Evolutionary conservation across 305 asterid genomes (phyloP).

Genomic region (Galium porrigens): DNA sequence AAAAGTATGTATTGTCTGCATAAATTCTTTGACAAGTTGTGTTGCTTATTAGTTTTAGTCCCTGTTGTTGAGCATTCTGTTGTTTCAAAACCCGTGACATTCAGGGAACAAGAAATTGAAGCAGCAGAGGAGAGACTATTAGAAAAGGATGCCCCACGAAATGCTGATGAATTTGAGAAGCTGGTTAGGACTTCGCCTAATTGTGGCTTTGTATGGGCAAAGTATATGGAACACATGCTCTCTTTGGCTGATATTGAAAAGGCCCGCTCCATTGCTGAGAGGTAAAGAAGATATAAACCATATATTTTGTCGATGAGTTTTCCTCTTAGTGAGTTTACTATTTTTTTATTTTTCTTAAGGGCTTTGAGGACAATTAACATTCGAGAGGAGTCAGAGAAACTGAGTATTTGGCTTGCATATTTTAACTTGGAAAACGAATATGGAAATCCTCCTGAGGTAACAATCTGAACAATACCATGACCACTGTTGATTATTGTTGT

Average conservation of each 20-base stretch:
- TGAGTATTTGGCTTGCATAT: conserved; percentile 82
- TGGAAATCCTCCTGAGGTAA: conserved; percentile 90
- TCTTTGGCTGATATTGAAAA: conserved; percentile 69
- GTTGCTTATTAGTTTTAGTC: not conserved
- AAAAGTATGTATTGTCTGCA: conserved; percentile 33
- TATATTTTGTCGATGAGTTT: no score
- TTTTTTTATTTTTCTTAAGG: conserved; percentile 28
- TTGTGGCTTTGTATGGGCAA: conserved; percentile 83
- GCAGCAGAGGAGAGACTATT: conserved; percentile 89
- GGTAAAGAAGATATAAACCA: conserved; percentile 26
- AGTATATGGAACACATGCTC: conserved; percentile 79
- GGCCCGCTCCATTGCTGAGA: conserved; percentile 85
- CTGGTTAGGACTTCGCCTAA: conserved; percentile 66
- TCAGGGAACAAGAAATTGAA: conserved; percentile 78
- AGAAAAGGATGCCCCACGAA: conserved; percentile 58
- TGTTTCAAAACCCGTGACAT: conserved; percentile 13
- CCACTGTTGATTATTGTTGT: not conserved
- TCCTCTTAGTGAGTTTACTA: not conserved
- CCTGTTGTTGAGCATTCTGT: conserved; percentile 5
- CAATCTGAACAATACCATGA: not conserved
- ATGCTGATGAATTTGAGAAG: conserved; percentile 80
- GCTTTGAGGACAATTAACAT: conserved; percentile 78
- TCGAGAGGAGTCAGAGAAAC: conserved; percentile 85
- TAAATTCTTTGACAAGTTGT: not conserved
- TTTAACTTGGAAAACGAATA: conserved; percentile 81